These are phyloP conservation scores for Auriscalpium orientale DNA, from an alignment of 768 basidiomycete species.

Conservation along the genomic window DNA sequence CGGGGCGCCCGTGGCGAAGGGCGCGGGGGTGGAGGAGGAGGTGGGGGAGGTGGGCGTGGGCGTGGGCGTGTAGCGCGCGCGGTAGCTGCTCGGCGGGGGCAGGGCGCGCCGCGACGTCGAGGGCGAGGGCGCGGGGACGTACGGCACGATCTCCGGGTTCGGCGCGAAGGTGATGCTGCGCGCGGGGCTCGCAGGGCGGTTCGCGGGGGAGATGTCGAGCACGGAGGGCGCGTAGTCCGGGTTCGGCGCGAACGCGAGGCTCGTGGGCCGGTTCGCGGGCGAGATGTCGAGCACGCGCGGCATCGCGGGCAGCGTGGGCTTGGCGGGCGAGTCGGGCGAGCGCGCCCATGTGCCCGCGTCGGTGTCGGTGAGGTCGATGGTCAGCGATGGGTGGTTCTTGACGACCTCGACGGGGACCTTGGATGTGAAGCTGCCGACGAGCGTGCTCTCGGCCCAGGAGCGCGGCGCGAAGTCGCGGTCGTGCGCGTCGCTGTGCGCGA, in stretches of 20 bases:
- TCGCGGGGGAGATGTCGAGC: neutral
- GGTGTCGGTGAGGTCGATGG: neutral
- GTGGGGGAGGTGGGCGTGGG: neutral
- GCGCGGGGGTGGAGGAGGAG: neutral
- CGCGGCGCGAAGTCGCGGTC: conserved; percentile 9
- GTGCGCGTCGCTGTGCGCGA: conserved; percentile 3
- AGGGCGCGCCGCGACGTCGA: neutral
- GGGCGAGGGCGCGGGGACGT: neutral
- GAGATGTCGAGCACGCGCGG: conserved; percentile 1
- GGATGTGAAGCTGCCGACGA: neutral
- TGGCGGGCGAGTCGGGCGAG: neutral
- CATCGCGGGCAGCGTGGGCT: too few species aligned
- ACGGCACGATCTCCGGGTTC: neutral
- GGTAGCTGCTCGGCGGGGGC: neutral
- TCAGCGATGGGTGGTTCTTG: neutral
- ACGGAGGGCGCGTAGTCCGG: neutral
- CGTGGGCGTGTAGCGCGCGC: neutral
- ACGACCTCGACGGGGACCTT: neutral
- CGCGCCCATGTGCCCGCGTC: neutral
- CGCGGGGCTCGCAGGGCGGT: neutral
- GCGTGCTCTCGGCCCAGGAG: conserved; percentile 1
- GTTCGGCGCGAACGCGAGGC: neutral
- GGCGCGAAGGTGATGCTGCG: neutral
- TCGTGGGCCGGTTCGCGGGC: neutral
- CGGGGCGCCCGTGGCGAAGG: too few species aligned